These are phyloP conservation scores for Cicer pinnatifidum DNA, from an alignment of 306 rosid genomes.

Conservation along the genomic window DNA sequence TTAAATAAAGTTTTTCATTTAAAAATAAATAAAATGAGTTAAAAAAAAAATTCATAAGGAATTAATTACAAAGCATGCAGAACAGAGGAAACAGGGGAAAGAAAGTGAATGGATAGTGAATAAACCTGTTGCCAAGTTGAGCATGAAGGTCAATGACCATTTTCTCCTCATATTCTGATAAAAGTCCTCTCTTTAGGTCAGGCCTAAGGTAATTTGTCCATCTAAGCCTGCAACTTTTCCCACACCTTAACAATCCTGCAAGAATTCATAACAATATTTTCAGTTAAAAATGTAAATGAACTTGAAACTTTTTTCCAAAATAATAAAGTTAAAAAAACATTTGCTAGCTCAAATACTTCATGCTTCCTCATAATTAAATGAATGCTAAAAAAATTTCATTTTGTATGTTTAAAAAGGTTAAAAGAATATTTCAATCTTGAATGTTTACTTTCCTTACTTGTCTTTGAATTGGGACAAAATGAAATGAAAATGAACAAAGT, in stretches of 20 bases:
- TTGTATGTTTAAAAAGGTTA: background rate
- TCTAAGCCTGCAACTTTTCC: constrained; percentile 92
- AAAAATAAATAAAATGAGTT: no score
- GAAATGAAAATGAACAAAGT: constrained; percentile 7
- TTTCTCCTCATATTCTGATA: constrained; percentile 83
- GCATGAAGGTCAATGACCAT: constrained; percentile 95
- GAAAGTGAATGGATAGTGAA: background rate
- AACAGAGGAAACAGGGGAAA: constrained; percentile 41
- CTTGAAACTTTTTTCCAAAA: background rate
- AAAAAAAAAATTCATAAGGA: background rate
- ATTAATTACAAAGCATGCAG: constrained; percentile 28
- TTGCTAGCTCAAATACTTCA: background rate
- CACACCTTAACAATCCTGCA: constrained; percentile 90
- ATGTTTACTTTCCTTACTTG: constrained; percentile 3
- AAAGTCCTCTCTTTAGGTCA: constrained; percentile 88
- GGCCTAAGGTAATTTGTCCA: constrained; percentile 95
- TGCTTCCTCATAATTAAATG: background rate
- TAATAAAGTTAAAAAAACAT: constrained; percentile 5
- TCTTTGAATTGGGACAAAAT: background rate
- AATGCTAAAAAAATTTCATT: background rate
- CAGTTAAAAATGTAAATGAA: constrained; percentile 26
- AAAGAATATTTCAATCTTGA: background rate
- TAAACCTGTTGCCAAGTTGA: constrained; percentile 90
- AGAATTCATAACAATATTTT: constrained; percentile 26
- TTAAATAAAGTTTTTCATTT: background rate